Evolutionary conservation across 2,329 filamentous ascomycete species (phyloP).

Genomic region (Trichoderma sp.): DNA sequence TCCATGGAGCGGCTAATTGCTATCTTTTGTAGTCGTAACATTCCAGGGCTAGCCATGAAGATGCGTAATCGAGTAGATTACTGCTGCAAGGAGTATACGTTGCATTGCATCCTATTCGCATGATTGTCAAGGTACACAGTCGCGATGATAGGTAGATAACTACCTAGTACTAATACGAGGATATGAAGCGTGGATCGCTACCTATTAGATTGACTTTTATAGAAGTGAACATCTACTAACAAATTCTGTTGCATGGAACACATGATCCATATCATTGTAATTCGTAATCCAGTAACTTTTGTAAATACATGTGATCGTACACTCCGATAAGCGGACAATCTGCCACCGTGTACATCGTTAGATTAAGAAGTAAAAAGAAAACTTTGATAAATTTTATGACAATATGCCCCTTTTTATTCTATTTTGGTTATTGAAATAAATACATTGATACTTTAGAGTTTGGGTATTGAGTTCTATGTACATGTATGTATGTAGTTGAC

Average conservation of each 20-base stretch:
- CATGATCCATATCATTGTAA: rapidly evolving
- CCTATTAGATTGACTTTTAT: not conserved
- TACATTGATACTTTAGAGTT: not conserved
- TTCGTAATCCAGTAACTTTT: not conserved
- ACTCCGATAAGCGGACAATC: not conserved
- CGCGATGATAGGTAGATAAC: not conserved
- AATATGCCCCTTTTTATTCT: rapidly evolving
- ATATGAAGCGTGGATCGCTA: not conserved
- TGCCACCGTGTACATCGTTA: not conserved
- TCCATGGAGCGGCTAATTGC: not conserved
- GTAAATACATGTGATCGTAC: not conserved
- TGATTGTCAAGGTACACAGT: not conserved
- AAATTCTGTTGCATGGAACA: not conserved
- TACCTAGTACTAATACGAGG: not conserved
- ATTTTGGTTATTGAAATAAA: not conserved
- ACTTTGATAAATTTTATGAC: rapidly evolving
- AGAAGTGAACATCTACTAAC: not conserved
- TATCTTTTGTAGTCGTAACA: not conserved
- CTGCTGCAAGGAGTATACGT: not conserved
- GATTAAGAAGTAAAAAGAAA: not conserved
- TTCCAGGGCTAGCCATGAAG: too few species aligned
- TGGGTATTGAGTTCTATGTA: not conserved
- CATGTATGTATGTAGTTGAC: too few species aligned
- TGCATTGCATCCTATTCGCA: not conserved
- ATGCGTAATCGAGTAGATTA: not conserved